Conservation (phyloP, 75 land plant species). For the Isoetes taiwanensis region DNA sequence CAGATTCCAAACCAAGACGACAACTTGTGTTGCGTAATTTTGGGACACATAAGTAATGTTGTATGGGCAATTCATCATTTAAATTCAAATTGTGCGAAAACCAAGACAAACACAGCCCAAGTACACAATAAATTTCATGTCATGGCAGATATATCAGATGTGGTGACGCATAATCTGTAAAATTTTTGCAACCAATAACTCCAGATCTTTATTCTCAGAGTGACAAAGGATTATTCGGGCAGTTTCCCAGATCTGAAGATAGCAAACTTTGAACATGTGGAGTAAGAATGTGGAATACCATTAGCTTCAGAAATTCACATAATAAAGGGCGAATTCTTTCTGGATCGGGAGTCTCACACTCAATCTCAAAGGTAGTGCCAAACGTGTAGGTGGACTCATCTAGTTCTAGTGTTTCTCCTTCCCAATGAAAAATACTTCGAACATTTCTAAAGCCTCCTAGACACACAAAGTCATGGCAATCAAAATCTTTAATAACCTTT, state of each 20-base stretch:
- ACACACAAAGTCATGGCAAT: constrained; percentile 37
- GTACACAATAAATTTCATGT: too few species aligned
- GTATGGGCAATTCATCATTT: too few species aligned
- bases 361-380: constrained; percentile 73
- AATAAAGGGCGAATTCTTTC: constrained; percentile 45
- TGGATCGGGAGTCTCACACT: constrained; percentile 75
- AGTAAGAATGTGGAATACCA: constrained; percentile 45
- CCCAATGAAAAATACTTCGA: constrained; percentile 67
- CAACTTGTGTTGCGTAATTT: too few species aligned
- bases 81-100: too few species aligned
- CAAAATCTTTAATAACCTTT: constrained; percentile 38
- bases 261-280: constrained; percentile 59
- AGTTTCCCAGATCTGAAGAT: constrained; percentile 66
- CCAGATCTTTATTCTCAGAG: too few species aligned
- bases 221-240: constrained; percentile 31
- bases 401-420: constrained; percentile 60
- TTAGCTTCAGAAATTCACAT: constrained; percentile 44
- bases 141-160: too few species aligned
- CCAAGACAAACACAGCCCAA: too few species aligned
- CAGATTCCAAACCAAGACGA: too few species aligned
- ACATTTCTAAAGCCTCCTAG: constrained; percentile 84
- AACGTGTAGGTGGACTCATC: constrained; percentile 75
- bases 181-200: too few species aligned
- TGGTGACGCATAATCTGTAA: too few species aligned
- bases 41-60: too few species aligned